Percentiles rank a stretch among this genome's conserved stretches.
These are phyloP conservation scores for Ceratobasidium sp. DNA, from an alignment of 1,284 basidiomycete genomes.

Conservation along the genomic window DNA sequence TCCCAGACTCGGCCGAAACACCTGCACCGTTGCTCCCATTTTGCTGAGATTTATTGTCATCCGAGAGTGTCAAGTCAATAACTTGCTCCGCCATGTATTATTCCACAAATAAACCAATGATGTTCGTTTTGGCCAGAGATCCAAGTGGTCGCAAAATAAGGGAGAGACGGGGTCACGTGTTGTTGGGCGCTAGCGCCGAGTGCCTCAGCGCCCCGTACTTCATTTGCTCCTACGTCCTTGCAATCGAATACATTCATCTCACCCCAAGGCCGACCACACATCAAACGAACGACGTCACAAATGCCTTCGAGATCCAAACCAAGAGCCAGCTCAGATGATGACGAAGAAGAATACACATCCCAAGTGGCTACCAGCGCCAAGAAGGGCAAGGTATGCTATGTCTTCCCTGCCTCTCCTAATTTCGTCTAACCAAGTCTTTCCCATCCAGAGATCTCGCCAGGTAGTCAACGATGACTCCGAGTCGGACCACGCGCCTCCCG, in stretches of 20 bases:
- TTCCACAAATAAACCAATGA: neutral
- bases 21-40: neutral
- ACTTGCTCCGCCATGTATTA: conserved; percentile 13
- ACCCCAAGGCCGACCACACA: neutral
- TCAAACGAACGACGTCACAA: too few relatives aligned
- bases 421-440: neutral
- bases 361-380: conserved; percentile 29
- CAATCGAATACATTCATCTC: neutral
- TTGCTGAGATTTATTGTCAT: neutral
- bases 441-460: conserved; percentile 24
- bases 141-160: conserved; percentile 2
- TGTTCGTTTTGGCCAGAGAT: neutral
- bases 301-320: conserved; percentile 21
- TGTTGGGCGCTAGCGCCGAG: neutral
- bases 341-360: conserved; percentile 10
- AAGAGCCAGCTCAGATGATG: conserved; percentile 1
- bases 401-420: neutral
- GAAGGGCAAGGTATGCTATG: conserved; percentile 24
- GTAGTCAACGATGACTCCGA: conserved; percentile 4
- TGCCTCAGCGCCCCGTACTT: neutral
- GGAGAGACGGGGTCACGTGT: conserved; percentile 12
- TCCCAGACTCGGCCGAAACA: neutral
- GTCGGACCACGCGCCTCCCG: conserved; percentile 10
- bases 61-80: conserved; percentile 20
- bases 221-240: neutral